Evolutionary conservation across 495 filamentous ascomycete genomes (phyloP).

Genomic region (Penicillium tannophilum): DNA sequence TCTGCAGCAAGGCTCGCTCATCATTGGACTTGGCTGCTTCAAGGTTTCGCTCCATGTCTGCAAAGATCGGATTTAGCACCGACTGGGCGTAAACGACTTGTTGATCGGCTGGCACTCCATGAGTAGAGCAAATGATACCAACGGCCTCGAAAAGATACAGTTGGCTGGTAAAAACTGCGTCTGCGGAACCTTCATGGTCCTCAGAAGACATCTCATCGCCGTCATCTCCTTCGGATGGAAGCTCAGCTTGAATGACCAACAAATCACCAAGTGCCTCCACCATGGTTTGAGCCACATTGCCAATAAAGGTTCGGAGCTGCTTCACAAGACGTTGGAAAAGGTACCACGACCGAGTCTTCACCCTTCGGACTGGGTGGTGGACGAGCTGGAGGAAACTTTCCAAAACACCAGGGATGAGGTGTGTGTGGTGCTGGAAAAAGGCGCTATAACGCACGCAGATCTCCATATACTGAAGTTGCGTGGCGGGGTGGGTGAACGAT

Average conservation of each 20-base stretch:
- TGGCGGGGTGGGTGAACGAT: constrained; percentile 83
- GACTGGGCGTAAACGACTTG: constrained; percentile 83
- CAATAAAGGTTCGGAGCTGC: constrained; percentile 77
- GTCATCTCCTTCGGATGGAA: constrained; percentile 68
- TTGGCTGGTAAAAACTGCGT: constrained; percentile 87
- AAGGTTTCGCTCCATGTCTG: constrained; percentile 79
- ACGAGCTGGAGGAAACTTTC: constrained; percentile 89
- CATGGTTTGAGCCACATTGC: constrained; percentile 84
- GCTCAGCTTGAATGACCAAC: constrained; percentile 85
- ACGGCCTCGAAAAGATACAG: constrained; percentile 93
- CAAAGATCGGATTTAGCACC: constrained; percentile 82
- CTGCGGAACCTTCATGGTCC: constrained; percentile 81
- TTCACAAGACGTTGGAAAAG: constrained; percentile 93
- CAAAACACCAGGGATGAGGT: constrained; percentile 79
- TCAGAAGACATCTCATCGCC: constrained; percentile 95
- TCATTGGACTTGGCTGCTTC: constrained; percentile 74
- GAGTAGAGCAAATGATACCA: constrained; percentile 81
- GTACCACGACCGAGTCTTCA: constrained; percentile 93
- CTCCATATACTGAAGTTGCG: constrained; percentile 96
- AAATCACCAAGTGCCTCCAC: constrained; percentile 89
- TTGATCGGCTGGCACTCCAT: constrained; percentile 72
- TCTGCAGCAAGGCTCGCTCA: constrained; percentile 77
- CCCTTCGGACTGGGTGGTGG: constrained; percentile 80
- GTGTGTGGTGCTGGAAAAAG: constrained; percentile 85
- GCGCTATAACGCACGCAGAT: constrained; percentile 89